A percentile compares a stretch with the other conserved stretches of the same genome.
These are phyloP conservation scores for Nitzschia sp. DNA, from an alignment of 108 stramenopile species.

Conservation along the genomic window DNA sequence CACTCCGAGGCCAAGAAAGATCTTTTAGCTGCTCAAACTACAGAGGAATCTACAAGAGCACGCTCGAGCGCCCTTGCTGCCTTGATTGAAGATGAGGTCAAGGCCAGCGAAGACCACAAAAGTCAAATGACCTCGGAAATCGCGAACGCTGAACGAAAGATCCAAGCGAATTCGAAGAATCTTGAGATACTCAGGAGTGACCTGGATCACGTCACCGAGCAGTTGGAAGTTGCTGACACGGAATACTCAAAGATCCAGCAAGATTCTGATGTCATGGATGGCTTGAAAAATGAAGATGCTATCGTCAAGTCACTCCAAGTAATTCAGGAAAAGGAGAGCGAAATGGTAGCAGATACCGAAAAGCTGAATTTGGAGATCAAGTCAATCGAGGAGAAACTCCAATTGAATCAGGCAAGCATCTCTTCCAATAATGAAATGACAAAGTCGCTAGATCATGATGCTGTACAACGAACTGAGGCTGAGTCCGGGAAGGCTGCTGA, in stretches of 20 bases:
- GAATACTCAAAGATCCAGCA: too few species aligned
- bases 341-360: too few species aligned
- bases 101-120: background rate
- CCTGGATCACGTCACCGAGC: too few species aligned
- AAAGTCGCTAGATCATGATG: background rate
- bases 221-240: too few species aligned
- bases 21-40: slow-evolving; percentile 40
- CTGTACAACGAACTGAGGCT: background rate
- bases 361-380: background rate
- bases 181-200: too few species aligned
- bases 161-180: too few species aligned
- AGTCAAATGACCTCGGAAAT: background rate
- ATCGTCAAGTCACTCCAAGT: too few species aligned
- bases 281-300: too few species aligned
- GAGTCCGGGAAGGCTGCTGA: background rate
- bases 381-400: background rate
- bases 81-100: background rate
- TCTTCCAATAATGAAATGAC: background rate
- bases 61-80: slow-evolving; percentile 9
- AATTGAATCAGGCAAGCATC: background rate
- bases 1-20: slow-evolving; percentile 41
- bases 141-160: too few species aligned
- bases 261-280: too few species aligned
- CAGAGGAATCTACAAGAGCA: slow-evolving; percentile 28
- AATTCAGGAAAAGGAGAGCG: too few species aligned